Evolutionary conservation across 2,329 filamentous ascomycete species (phyloP), one percentile per base, ranked within the genome.

Genomic region (Apiospora aurea): DNA sequence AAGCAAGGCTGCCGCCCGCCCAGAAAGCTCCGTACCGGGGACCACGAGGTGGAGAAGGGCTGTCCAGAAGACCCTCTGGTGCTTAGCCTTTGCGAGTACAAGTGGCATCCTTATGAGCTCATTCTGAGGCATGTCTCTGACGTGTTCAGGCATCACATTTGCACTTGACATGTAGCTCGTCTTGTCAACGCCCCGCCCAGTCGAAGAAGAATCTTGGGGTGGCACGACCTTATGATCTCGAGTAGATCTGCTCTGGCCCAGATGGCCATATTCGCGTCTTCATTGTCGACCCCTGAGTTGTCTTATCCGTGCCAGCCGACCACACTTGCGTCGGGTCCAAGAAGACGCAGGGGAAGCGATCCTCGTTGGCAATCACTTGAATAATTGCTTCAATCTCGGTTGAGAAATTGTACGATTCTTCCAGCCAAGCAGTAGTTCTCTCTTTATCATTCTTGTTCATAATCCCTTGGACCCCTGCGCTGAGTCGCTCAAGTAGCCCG

Each of bases 191-290:
- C 82, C 43, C 80, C 82, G 10, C 86, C 84, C 1, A 88, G 79
- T 0, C 86, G 83, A 16, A 82, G 82, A 1, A 88, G 81, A 68
- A 88, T 85, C 3, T 79, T 80, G 69, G 83, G 80, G 69, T 88
- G 83, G 75, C 87, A 88, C 0, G 86, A 88, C 16, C 86, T 80
- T 10, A 85, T 84, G 72, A 88, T 87, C 71, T 88, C 86, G 1
- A 88, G 79, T 14, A 88, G 81, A 69, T 88, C 86, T 0, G 79
- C 81, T 14, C 85, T 82, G 1, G 83, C 82, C 71, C 87, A 84
- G 3, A 79, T 72, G 8, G 80, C 80, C 26, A 81, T 71, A 7
- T 75, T 73, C 1, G 74, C 73, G 1, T 78, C 76, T 1, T 76
- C 76, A 4, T 75, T 77, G 5, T 72, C 71, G 3, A 74, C 70